These are phyloP conservation scores for Hemerocallis citrina DNA, from an alignment of 106 monocot species.

Conservation along the genomic window DNA sequence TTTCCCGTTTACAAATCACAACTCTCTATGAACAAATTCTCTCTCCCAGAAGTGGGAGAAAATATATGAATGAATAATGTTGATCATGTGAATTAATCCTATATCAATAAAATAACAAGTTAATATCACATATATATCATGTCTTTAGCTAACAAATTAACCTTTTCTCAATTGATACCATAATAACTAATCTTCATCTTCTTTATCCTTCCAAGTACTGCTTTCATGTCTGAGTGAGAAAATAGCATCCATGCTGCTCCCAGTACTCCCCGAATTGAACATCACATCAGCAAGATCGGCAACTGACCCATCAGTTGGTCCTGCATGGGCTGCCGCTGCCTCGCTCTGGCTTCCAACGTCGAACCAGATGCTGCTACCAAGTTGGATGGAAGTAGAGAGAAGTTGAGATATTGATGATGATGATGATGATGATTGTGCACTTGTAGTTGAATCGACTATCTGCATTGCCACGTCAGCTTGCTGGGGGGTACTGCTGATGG, in stretches of 20 bases:
- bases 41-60: too few relatives aligned
- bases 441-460: neutral
- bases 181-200: too few relatives aligned
- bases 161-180: too few relatives aligned
- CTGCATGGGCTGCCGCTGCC: neutral
- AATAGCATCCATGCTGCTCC: constrained; percentile 32
- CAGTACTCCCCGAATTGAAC: constrained; percentile 35
- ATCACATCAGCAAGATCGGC: constrained; percentile 46
- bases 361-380: constrained; percentile 7
- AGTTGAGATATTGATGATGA: neutral
- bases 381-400: constrained; percentile 18
- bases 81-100: too few relatives aligned
- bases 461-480: too few relatives aligned
- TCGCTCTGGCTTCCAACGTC: neutral
- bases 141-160: too few relatives aligned
- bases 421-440: too few relatives aligned
- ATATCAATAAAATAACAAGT: too few relatives aligned
- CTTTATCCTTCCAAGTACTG: neutral
- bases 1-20: too few relatives aligned
- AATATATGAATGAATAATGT: too few relatives aligned
- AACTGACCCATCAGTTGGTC: constrained; percentile 11
- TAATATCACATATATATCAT: too few relatives aligned
- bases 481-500: neutral
- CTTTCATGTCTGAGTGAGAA: constrained; percentile 21
- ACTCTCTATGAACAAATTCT: too few relatives aligned